Evolutionary conservation across 805 yeast genomes (phyloP).

Genomic region (Clavispora fructus): DNA sequence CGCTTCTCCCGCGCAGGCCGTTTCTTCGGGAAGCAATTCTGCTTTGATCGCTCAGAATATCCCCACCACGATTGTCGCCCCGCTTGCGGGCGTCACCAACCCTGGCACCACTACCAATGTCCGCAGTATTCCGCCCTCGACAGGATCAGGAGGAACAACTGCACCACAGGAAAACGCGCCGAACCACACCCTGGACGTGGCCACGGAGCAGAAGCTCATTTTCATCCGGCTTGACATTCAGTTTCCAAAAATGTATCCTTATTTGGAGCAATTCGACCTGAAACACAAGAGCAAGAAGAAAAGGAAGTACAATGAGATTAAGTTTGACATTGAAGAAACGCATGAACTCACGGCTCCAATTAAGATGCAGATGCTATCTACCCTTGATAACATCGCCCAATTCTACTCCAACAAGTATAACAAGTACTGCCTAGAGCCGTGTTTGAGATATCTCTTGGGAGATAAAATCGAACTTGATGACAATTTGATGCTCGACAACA

Average conservation of each 20-base stretch:
- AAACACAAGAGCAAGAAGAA: slow-evolving; percentile 4
- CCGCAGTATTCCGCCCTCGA: neutral
- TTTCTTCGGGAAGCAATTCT: neutral
- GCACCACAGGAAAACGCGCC: neutral
- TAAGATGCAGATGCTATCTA: slow-evolving; percentile 45
- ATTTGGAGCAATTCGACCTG: slow-evolving; percentile 38
- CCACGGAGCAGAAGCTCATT: slow-evolving; percentile 37
- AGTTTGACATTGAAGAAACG: slow-evolving; percentile 71
- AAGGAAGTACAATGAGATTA: slow-evolving; percentile 19
- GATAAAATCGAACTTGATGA: slow-evolving; percentile 54
- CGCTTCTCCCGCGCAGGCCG: neutral
- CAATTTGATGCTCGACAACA: slow-evolving; percentile 18
- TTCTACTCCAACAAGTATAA: slow-evolving; percentile 51
- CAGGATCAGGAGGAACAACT: neutral
- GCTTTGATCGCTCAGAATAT: neutral
- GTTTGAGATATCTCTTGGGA: slow-evolving; percentile 74
- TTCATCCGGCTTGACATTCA: slow-evolving; percentile 66
- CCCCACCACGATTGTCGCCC: neutral
- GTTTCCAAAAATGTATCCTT: slow-evolving; percentile 74
- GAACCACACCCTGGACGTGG: neutral
- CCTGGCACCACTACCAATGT: neutral
- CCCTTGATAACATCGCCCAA: slow-evolving; percentile 50
- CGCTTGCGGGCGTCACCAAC: neutral
- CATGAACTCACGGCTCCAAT: slow-evolving; percentile 54
- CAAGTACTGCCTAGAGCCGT: slow-evolving; percentile 72